Percentiles rank a stretch among this genome's conserved stretches.
Evolutionary conservation across 257 asterid genomes (phyloP).

Genomic region (Paraleonurus japonicus): DNA sequence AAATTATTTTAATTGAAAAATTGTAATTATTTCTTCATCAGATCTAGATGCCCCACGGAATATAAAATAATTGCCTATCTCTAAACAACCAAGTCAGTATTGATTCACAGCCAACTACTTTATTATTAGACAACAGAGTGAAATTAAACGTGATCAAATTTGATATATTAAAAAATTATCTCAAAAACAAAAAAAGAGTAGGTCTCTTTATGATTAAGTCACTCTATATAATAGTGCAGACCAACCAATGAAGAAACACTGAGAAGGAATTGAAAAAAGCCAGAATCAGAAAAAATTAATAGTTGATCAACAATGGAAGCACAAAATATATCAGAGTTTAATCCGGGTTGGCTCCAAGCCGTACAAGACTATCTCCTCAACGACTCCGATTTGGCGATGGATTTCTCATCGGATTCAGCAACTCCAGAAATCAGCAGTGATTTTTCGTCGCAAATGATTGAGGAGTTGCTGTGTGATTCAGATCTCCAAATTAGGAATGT

Average conservation of each 20-base stretch:
- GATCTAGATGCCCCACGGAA: neutral
- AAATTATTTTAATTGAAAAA: neutral
- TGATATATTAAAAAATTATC: neutral
- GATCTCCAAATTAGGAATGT: neutral
- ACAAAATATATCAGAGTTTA: conserved; percentile 17
- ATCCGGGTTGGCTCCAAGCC: conserved; percentile 19
- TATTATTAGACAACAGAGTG: neutral
- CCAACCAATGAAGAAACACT: neutral
- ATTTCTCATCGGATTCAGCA: neutral
- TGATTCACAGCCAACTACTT: neutral
- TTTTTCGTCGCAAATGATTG: conserved; percentile 24
- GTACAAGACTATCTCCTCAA: conserved; percentile 27
- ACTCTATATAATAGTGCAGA: neutral
- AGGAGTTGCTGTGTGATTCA: conserved; percentile 9
- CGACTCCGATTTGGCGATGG: conserved; percentile 10
- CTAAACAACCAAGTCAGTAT: neutral
- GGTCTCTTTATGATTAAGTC: neutral
- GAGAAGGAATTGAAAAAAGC: neutral
- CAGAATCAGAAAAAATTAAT: neutral
- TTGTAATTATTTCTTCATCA: neutral
- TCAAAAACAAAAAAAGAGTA: neutral
- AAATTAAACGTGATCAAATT: neutral
- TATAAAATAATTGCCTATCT: neutral
- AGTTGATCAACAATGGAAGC: neutral
- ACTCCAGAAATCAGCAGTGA: neutral